These are phyloP conservation scores for Royoungia palumana DNA, from an alignment of 768 basidiomycete species.

Conservation along the genomic window DNA sequence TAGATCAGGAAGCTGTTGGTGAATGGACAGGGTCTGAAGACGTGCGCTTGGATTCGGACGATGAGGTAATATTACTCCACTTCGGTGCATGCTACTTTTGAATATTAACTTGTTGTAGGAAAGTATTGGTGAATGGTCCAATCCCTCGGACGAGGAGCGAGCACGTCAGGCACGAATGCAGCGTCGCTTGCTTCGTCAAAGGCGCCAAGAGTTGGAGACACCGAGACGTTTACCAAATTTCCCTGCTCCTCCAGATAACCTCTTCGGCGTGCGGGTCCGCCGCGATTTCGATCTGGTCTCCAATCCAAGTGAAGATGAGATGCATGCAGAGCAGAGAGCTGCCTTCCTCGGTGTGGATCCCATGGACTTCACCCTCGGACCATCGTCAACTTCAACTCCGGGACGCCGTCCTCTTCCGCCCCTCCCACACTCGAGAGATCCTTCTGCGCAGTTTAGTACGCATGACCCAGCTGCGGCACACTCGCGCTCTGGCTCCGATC, in stretches of 20 bases:
- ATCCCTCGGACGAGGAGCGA: slow-evolving; percentile 86
- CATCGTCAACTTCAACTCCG: slow-evolving; percentile 42
- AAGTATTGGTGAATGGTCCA: slow-evolving; percentile 88
- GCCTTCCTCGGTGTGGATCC: slow-evolving; percentile 45
- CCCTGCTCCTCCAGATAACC: slow-evolving; percentile 66
- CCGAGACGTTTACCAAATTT: slow-evolving; percentile 77
- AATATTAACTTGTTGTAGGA: slow-evolving; percentile 31
- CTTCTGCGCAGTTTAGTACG: slow-evolving; percentile 57
- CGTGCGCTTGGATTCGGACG: slow-evolving; percentile 54
- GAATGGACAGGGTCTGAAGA: slow-evolving; percentile 89
- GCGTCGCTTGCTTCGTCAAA: slow-evolving; percentile 53
- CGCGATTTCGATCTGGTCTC: slow-evolving; percentile 73
- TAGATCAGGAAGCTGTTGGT: slow-evolving; percentile 42
- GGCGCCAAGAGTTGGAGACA: slow-evolving; percentile 49
- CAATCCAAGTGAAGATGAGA: slow-evolving; percentile 81
- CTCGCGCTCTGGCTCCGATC: slow-evolving; percentile 48
- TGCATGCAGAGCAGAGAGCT: slow-evolving; percentile 32
- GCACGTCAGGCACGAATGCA: slow-evolving; percentile 66
- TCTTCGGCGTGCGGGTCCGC: slow-evolving; percentile 37
- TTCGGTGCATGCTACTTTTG: background rate
- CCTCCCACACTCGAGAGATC: slow-evolving; percentile 61
- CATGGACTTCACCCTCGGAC: slow-evolving; percentile 44
- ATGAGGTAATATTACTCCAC: slow-evolving; percentile 50
- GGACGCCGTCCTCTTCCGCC: slow-evolving; percentile 53
- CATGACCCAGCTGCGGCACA: slow-evolving; percentile 65